phyloP scores from a whole-genome alignment of 352 stramenopile genomes.

The Phytophthora podocarpi region DNA sequence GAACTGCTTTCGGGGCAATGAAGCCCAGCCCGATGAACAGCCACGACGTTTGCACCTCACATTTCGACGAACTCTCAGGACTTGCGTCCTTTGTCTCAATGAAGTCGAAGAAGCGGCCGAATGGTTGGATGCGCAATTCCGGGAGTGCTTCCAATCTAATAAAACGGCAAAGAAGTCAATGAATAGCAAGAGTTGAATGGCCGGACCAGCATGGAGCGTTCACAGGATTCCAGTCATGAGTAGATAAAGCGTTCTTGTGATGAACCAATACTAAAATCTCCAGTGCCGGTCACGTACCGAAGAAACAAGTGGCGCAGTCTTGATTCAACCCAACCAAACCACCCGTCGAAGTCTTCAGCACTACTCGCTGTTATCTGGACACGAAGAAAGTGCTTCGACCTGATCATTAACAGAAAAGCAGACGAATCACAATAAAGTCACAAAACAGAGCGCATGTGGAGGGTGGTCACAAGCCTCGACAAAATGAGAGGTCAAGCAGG shows the following conservation, averaged over 20 bases:
- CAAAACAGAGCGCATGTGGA: constrained; percentile 7
- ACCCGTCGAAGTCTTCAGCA: constrained; percentile 63
- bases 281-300: constrained; percentile 47
- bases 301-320: constrained; percentile 82
- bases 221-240: background rate
- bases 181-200: background rate
- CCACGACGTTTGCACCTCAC: constrained; percentile 58
- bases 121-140: constrained; percentile 67
- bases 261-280: background rate
- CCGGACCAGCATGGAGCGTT: background rate
- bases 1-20: constrained; percentile 39
- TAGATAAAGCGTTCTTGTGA: background rate
- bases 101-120: constrained; percentile 86
- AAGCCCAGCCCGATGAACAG: constrained; percentile 82
- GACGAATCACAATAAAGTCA: constrained; percentile 5
- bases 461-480: background rate
- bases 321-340: constrained; percentile 91
- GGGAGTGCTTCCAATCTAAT: constrained; percentile 65
- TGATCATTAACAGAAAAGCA: constrained; percentile 22
- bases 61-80: constrained; percentile 15
- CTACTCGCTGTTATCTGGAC: constrained; percentile 70
- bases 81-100: constrained; percentile 22
- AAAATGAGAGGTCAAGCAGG: background rate
- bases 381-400: constrained; percentile 81
- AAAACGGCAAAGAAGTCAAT: constrained; percentile 10